Evolutionary conservation across 2,329 filamentous ascomycete genomes (phyloP).

Genomic region (Calonectria pseudoreteaudii): DNA sequence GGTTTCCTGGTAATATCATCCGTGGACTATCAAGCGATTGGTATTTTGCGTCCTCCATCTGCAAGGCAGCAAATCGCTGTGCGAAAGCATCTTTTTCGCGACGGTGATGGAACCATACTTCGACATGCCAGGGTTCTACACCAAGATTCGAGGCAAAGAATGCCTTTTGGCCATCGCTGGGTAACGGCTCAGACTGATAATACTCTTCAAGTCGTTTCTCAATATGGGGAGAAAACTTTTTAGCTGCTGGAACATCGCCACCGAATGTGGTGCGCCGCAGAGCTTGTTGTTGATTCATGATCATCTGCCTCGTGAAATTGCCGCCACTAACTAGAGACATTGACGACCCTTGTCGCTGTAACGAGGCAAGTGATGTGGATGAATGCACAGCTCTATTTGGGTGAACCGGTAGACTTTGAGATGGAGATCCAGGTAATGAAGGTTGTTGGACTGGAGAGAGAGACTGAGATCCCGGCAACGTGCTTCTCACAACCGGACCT

Average conservation of each 20-base stretch:
- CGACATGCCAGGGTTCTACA: slow-evolving; percentile 62
- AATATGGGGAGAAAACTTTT: slow-evolving; percentile 61
- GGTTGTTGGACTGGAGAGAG: slow-evolving; percentile 32
- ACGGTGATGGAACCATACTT: slow-evolving; percentile 68
- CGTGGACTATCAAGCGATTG: slow-evolving; percentile 49
- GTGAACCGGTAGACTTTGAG: slow-evolving; percentile 30
- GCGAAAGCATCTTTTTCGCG: slow-evolving; percentile 61
- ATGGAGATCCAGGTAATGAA: slow-evolving; percentile 37
- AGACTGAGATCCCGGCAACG: slow-evolving; percentile 34
- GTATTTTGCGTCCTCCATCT: slow-evolving; percentile 50
- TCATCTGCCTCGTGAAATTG: slow-evolving; percentile 54
- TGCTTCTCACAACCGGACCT: slow-evolving; percentile 20
- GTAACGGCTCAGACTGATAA: slow-evolving; percentile 60
- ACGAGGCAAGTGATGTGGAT: slow-evolving; percentile 37
- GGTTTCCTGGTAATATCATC: slow-evolving; percentile 64
- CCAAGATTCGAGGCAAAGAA: slow-evolving; percentile 67
- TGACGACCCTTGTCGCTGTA: slow-evolving; percentile 36
- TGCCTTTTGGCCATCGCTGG: slow-evolving; percentile 62
- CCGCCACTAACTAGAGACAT: slow-evolving; percentile 34
- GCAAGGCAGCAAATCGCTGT: slow-evolving; percentile 58
- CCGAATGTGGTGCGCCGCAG: slow-evolving; percentile 54
- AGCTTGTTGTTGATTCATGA: slow-evolving; percentile 59
- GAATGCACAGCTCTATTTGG: slow-evolving; percentile 38
- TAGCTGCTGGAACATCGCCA: slow-evolving; percentile 55
- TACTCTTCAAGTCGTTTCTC: slow-evolving; percentile 65